Evolutionary conservation across 495 filamentous ascomycete species (phyloP).

Genomic region (Tuber brumale): DNA sequence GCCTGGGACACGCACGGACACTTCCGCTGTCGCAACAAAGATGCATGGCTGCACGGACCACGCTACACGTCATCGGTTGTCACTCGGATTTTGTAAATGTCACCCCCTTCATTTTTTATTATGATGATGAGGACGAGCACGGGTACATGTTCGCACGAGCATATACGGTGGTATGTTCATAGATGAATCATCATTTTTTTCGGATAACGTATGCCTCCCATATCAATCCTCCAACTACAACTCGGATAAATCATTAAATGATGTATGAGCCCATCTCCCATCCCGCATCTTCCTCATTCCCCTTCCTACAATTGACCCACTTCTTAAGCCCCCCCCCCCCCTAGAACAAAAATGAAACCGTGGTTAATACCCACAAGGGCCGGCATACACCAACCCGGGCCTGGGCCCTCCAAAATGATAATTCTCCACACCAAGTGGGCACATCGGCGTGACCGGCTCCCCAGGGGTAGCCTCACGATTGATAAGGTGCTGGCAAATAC

Average conservation of each 20-base stretch:
- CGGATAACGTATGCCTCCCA: background rate
- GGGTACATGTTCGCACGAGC: background rate
- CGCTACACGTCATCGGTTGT: background rate
- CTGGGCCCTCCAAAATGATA: conserved; percentile 13
- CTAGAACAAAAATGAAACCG: background rate
- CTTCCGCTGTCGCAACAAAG: background rate
- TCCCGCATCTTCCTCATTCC: background rate
- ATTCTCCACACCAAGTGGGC: conserved; percentile 17
- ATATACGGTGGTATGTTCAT: background rate
- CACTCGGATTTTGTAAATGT: background rate
- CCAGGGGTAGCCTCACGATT: background rate
- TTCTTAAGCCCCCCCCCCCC: background rate
- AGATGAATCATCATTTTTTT: background rate
- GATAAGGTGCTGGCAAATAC: conserved; percentile 10
- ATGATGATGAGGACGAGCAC: background rate
- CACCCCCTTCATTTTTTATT: too few species aligned
- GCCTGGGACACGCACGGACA: background rate
- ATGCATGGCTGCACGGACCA: background rate
- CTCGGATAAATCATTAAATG: background rate
- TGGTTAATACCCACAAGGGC: conserved; percentile 21
- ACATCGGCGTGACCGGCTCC: conserved; percentile 9
- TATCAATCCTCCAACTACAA: background rate
- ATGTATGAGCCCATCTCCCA: background rate
- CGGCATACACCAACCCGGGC: conserved; percentile 16
- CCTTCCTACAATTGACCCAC: too few species aligned